A percentile compares a stretch with the other conserved stretches of the same genome.
Evolutionary conservation across 2,329 filamentous ascomycete genomes (phyloP).

Genomic region (Triangularia setosa): DNA sequence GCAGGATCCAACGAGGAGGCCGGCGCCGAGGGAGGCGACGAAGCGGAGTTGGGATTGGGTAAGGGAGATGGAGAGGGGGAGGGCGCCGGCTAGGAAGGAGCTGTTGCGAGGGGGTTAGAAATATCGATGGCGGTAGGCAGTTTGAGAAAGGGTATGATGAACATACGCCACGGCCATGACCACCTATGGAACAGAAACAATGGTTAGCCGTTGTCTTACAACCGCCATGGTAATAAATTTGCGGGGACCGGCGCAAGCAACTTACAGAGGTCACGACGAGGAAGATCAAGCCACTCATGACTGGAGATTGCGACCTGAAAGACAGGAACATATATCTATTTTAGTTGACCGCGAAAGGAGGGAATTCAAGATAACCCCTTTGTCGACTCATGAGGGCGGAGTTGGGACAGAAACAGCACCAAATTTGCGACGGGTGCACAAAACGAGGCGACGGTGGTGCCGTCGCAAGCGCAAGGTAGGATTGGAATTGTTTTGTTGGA

Average conservation of each 20-base stretch:
- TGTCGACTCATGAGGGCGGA: constrained; percentile 12
- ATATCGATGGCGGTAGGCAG: neutral
- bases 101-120: constrained; percentile 44
- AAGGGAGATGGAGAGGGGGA: constrained; percentile 84
- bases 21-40: constrained; percentile 88
- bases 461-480: neutral
- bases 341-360: neutral
- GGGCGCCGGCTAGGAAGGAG: constrained; percentile 86
- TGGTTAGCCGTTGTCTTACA: constrained; percentile 21
- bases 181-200: constrained; percentile 35
- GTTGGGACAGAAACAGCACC: neutral
- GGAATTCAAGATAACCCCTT: neutral
- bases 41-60: constrained; percentile 82
- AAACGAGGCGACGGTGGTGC: neutral
- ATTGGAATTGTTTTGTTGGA: constrained; percentile 1
- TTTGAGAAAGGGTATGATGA: constrained; percentile 14
- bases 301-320: constrained; percentile 16
- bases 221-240: neutral
- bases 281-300: constrained; percentile 34
- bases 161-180: constrained; percentile 59
- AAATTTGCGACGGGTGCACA: neutral
- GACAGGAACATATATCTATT: neutral
- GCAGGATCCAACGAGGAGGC: constrained; percentile 89
- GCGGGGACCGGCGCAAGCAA: neutral
- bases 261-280: constrained; percentile 32